Conservation (phyloP, 805 yeast species). For the Ogataea ramenticola region DNA sequence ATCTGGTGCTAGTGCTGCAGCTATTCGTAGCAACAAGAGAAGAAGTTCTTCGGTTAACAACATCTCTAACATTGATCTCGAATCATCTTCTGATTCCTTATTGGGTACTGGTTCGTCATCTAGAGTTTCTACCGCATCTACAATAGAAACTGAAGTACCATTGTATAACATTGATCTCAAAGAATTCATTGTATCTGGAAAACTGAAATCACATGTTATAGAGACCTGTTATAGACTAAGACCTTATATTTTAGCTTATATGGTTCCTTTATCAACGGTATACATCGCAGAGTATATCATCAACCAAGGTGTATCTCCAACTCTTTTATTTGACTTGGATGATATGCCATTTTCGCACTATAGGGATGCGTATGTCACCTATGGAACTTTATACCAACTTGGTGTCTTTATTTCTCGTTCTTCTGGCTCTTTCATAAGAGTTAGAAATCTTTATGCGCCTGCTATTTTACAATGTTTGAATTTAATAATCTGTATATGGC, state of each 20-base stretch:
- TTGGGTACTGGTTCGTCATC: neutral
- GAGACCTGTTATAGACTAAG: slow-evolving; percentile 27
- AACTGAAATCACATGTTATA: slow-evolving; percentile 12
- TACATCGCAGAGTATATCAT: slow-evolving; percentile 82
- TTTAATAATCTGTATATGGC: slow-evolving; percentile 48
- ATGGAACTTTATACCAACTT: slow-evolving; percentile 82
- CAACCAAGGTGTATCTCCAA: slow-evolving; percentile 89
- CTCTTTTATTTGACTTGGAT: slow-evolving; percentile 68
- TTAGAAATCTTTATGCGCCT: slow-evolving; percentile 52
- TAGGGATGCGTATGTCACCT: slow-evolving; percentile 85
- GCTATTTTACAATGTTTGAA: slow-evolving; percentile 64
- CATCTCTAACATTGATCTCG: neutral
- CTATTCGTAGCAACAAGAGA: neutral
- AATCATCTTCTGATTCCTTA: neutral
- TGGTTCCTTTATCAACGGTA: slow-evolving; percentile 79
- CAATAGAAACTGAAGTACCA: neutral
- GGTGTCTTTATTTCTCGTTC: slow-evolving; percentile 93
- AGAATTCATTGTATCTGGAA: neutral
- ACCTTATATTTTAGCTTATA: slow-evolving; percentile 53
- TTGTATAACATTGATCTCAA: neutral
- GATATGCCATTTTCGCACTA: slow-evolving; percentile 61
- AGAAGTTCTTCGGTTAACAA: neutral
- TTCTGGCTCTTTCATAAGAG: slow-evolving; percentile 58
- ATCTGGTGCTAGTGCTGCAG: neutral
- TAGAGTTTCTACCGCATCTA: neutral